Evolutionary conservation across 768 basidiomycete genomes (phyloP).

Genomic region (Tulasnella calospora): DNA sequence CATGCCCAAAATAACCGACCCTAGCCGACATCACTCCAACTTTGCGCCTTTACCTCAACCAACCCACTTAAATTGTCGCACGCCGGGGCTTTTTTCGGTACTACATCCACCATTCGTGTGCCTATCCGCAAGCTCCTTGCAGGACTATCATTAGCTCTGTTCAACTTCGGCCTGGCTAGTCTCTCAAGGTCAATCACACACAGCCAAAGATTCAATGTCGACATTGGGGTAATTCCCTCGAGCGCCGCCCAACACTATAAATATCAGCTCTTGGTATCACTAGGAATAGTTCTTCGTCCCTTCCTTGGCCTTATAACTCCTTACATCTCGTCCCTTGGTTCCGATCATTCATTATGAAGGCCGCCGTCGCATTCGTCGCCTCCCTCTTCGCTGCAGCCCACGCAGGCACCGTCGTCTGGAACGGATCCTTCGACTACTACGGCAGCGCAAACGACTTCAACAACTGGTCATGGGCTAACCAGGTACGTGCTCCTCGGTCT

Average conservation of each 20-base stretch:
- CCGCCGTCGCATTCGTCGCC: constrained; percentile 26
- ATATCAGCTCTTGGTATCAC: neutral
- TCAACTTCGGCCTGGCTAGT: neutral
- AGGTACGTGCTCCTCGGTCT: constrained; percentile 46
- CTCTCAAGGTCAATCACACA: neutral
- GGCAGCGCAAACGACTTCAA: neutral
- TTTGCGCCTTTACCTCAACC: neutral
- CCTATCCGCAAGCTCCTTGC: neutral
- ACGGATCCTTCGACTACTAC: constrained; percentile 20
- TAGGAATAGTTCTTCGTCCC: neutral
- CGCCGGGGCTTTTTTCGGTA: neutral
- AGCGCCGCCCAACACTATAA: neutral
- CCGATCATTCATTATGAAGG: constrained; percentile 27
- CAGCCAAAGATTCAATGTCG: neutral
- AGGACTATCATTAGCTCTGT: neutral
- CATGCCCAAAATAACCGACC: neutral
- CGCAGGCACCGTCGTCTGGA: constrained; percentile 54
- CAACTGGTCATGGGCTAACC: constrained; percentile 53
- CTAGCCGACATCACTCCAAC: neutral
- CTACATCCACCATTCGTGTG: neutral
- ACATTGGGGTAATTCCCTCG: neutral
- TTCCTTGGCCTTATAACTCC: neutral
- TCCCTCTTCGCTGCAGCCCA: constrained; percentile 35
- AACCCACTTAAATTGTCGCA: neutral
- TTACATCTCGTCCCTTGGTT: neutral